Evolutionary conservation across 75 land plant species (phyloP).

Genomic region (Pinus albicaulis): DNA sequence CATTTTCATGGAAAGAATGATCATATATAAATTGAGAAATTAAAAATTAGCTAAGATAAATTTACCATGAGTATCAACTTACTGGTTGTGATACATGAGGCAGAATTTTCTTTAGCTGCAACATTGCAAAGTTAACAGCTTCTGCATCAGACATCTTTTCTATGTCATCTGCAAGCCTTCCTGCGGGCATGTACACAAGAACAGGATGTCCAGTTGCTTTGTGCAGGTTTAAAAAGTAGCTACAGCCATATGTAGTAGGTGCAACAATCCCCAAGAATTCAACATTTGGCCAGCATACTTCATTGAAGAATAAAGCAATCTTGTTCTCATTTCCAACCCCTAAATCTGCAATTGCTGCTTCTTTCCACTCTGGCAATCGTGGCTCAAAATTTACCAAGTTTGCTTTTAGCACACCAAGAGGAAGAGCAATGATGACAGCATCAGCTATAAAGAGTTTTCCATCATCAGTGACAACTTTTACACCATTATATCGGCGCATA

Average conservation of each 20-base stretch:
- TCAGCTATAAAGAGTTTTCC: slow-evolving; percentile 43
- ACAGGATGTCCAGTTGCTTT: slow-evolving; percentile 61
- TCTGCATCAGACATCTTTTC: slow-evolving; percentile 49
- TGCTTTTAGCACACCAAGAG: slow-evolving; percentile 49
- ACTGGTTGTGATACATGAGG: slow-evolving; percentile 47
- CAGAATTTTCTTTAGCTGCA: slow-evolving; percentile 43
- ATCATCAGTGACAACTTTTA: slow-evolving; percentile 33
- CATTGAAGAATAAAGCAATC: slow-evolving; percentile 49
- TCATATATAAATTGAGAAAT: background rate
- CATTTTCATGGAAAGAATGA: background rate
- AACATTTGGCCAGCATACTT: slow-evolving; percentile 57
- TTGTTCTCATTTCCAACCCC: slow-evolving; percentile 60
- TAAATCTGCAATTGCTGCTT: slow-evolving; percentile 40
- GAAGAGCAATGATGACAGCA: slow-evolving; percentile 41
- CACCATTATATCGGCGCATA: slow-evolving; percentile 17
- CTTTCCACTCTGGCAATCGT: slow-evolving; percentile 50
- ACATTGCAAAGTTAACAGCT: slow-evolving; percentile 37
- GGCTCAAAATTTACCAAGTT: slow-evolving; percentile 49
- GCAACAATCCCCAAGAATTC: slow-evolving; percentile 60
- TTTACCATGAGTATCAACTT: slow-evolving; percentile 2
- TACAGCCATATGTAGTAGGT: slow-evolving; percentile 49
- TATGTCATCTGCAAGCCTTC: slow-evolving; percentile 53
- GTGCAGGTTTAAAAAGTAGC: slow-evolving; percentile 60
- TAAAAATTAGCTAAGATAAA: too few relatives aligned
- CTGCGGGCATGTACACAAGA: slow-evolving; percentile 62